Evolutionary conservation across 805 yeast species (phyloP).

Genomic region (Candida succiphila): DNA sequence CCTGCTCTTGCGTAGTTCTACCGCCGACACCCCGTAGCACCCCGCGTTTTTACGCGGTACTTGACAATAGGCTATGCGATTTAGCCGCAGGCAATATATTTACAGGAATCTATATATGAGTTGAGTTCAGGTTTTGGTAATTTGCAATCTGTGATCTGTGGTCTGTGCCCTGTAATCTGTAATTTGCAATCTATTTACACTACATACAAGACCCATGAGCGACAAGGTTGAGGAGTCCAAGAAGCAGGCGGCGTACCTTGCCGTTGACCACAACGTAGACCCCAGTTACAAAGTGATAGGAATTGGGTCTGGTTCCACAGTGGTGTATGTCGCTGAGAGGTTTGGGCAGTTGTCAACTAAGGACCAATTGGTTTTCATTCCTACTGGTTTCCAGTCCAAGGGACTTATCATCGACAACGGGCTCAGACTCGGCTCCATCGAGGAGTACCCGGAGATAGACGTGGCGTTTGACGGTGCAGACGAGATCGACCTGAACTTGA

Average conservation of each 20-base stretch:
- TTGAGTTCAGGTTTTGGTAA: no score
- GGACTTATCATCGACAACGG: constrained; percentile 78
- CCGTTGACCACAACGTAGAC: constrained; percentile 83
- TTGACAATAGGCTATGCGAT: no score
- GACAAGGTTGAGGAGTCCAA: constrained; percentile 69
- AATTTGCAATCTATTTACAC: no score
- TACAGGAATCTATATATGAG: no score
- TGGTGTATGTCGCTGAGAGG: constrained; percentile 90
- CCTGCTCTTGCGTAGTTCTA: no score
- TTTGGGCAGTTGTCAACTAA: constrained; percentile 59
- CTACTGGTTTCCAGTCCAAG: constrained; percentile 94
- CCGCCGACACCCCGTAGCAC: no score
- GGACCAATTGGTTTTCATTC: constrained; percentile 62
- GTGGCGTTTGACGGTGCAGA: constrained; percentile 98
- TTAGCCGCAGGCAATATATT: no score
- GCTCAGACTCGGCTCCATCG: constrained; percentile 67
- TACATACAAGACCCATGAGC: no score
- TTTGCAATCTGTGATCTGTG: no score
- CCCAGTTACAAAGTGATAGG: constrained; percentile 67
- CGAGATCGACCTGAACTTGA: constrained; percentile 74
- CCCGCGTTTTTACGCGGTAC: no score
- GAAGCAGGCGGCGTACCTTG: constrained; percentile 78
- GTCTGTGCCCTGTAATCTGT: no score
- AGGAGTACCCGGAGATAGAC: constrained; percentile 74
- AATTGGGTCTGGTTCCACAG: constrained; percentile 95